A percentile compares a stretch with the other conserved stretches of the same genome.
Evolutionary conservation across 2,329 filamentous ascomycete species (phyloP).

Genomic region (Fusarium fracticaudum): DNA sequence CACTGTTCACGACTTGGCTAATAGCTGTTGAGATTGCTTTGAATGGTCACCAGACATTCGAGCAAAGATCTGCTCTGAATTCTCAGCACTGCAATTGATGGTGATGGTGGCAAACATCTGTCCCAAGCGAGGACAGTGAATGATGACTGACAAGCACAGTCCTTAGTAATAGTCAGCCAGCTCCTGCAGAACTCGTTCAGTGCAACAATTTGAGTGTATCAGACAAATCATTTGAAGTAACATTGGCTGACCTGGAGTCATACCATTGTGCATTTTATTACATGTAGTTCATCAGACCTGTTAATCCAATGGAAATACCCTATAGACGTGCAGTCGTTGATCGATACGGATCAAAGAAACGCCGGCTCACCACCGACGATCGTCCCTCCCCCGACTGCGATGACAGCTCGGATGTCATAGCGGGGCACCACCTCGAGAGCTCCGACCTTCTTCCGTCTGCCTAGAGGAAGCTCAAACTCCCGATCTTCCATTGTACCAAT

Average conservation of each 20-base stretch:
- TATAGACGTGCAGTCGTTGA: background rate
- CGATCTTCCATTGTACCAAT: background rate
- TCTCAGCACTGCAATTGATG: rapidly evolving
- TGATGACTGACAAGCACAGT: too few relatives aligned
- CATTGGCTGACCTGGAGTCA: background rate
- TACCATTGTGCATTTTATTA: background rate
- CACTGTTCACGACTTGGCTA: background rate
- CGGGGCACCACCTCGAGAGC: constrained; percentile 35
- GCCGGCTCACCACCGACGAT: background rate
- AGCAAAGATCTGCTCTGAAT: background rate
- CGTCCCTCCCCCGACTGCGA: background rate
- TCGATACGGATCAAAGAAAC: constrained; percentile 6
- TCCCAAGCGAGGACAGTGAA: rapidly evolving
- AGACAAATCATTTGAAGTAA: background rate
- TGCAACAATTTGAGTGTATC: rapidly evolving
- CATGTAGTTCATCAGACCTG: background rate
- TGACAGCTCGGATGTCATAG: constrained; percentile 39
- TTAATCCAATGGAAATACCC: background rate
- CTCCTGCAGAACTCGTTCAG: too few relatives aligned
- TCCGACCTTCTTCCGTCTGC: constrained; percentile 43
- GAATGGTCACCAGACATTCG: background rate
- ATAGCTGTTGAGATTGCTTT: background rate
- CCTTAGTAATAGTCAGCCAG: rapidly evolving
- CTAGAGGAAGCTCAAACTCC: constrained; percentile 35
- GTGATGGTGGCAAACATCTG: too few relatives aligned